Percentiles rank a stretch among this genome's conserved stretches.
Evolutionary conservation across 2,329 filamentous ascomycete species (phyloP).

Genomic region (Pseudogymnoascus destructans): DNA sequence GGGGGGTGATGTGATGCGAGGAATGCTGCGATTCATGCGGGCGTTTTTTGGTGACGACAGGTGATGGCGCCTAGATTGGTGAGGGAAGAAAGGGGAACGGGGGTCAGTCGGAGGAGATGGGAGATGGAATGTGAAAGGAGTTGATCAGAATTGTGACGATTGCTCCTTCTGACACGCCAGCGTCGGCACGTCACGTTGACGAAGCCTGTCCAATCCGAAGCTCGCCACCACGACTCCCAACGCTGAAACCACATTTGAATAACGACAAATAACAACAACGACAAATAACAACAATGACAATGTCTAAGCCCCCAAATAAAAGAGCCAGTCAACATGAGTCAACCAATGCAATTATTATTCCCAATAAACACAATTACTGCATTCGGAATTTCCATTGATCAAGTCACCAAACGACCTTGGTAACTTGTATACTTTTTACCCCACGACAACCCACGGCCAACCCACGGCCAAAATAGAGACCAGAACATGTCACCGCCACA

Average conservation of each 20-base stretch:
- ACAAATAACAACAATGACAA: background rate
- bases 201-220: background rate
- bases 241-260: background rate
- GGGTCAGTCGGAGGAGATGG: background rate
- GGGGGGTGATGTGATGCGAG: background rate
- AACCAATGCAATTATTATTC: background rate
- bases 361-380: background rate
- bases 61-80: background rate
- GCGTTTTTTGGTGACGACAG: background rate
- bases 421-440: background rate
- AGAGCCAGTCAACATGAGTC: background rate
- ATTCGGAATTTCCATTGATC: background rate
- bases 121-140: background rate
- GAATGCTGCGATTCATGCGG: background rate
- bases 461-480: background rate
- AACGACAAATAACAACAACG: background rate
- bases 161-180: background rate
- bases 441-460: background rate
- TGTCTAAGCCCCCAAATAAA: background rate
- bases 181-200: constrained; percentile 3
- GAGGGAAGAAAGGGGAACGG: background rate
- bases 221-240: background rate
- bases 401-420: background rate
- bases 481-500: background rate
- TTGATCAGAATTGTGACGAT: background rate